A percentile compares a stretch with the other conserved stretches of the same genome.
Conservation (phyloP, 1,284 basidiomycete genomes). For the Ganoderma lucidum region DNA sequence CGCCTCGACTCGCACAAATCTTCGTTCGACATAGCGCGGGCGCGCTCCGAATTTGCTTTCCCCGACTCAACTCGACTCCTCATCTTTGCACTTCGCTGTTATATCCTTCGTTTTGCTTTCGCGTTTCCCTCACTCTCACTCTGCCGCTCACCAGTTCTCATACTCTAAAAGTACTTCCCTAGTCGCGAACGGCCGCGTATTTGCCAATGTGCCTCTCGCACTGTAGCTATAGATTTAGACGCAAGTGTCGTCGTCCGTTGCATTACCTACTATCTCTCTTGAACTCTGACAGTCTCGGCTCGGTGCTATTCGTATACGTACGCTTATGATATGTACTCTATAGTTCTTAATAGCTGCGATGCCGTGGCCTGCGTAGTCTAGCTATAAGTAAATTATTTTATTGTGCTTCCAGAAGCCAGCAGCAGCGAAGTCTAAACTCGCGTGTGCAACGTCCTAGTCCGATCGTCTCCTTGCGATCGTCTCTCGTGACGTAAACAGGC, state of each 20-base stretch:
- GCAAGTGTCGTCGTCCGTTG: not conserved
- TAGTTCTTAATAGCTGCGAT: not conserved
- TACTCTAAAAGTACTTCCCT: not conserved
- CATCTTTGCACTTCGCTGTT: conserved; percentile 16
- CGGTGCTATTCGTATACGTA: not conserved
- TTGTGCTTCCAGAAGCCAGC: not conserved
- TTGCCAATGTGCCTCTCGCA: not conserved
- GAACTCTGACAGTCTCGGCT: not conserved
- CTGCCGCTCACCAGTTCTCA: not conserved
- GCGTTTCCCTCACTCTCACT: conserved; percentile 1
- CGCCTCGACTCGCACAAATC: not conserved
- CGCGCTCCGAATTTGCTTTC: conserved; percentile 13
- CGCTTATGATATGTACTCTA: not conserved
- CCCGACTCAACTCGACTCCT: not conserved
- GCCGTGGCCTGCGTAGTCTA: not conserved
- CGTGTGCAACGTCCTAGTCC: not conserved
- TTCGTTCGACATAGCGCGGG: conserved; percentile 12
- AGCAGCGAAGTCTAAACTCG: not conserved
- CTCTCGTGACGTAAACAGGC: conserved; percentile 2
- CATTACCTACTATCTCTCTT: not conserved
- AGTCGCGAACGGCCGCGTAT: conserved; percentile 7
- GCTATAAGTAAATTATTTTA: not conserved
- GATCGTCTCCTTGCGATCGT: not conserved
- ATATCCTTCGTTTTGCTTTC: conserved; percentile 23
- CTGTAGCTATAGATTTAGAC: conserved; percentile 8